Percentiles rank a stretch among this genome's conserved stretches.
phyloP scores from a whole-genome alignment of 106 monocot genomes.

The Cymbidium sinense region DNA sequence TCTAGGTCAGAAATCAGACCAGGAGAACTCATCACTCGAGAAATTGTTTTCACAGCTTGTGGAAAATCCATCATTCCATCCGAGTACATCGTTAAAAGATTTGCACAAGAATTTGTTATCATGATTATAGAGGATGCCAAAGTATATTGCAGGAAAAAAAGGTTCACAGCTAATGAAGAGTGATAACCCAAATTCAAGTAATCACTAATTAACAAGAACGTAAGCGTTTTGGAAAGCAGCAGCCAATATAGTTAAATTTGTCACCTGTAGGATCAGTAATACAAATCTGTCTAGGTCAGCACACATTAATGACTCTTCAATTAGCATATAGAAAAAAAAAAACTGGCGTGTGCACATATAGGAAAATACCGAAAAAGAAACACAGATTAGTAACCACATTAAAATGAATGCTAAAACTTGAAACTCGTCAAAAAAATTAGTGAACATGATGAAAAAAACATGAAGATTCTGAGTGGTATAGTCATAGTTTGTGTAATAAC shows the following conservation, averaged over 20 bases:
- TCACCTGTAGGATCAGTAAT: slow-evolving; percentile 1
- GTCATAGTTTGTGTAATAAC: not conserved
- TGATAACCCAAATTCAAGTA: not conserved
- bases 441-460: not conserved
- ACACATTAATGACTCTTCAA: not conserved
- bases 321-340: too few species aligned
- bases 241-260: not conserved
- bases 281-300: not conserved
- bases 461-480: not conserved
- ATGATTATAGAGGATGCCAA: not conserved
- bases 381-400: not conserved
- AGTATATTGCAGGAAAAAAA: not conserved
- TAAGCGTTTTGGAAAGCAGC: not conserved
- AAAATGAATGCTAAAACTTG: not conserved
- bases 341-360: not conserved
- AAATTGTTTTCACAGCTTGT: not conserved
- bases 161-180: not conserved
- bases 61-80: not conserved
- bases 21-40: not conserved
- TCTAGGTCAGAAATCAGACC: not conserved
- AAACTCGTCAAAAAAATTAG: not conserved
- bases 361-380: not conserved
- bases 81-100: not conserved
- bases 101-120: not conserved
- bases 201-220: not conserved